These are phyloP conservation scores for Ogataea ganodermae DNA, from an alignment of 805 yeast genomes.

Conservation along the genomic window DNA sequence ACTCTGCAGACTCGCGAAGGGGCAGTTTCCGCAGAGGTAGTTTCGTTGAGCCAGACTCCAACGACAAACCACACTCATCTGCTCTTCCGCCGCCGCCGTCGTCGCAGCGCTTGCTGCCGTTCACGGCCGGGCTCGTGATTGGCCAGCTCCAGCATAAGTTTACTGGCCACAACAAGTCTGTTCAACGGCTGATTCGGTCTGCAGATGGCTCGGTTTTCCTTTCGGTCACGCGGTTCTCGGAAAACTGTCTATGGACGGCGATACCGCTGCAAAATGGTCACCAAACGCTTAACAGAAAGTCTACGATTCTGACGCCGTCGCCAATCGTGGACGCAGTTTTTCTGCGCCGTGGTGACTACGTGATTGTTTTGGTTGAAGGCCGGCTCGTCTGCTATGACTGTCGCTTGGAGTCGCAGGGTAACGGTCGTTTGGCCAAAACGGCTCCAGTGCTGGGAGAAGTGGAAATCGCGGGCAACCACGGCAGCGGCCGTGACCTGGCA, in stretches of 20 bases:
- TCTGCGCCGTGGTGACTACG: constrained; percentile 47
- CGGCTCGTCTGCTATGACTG: constrained; percentile 66
- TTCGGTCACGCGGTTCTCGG: constrained; percentile 62
- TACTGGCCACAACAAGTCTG: constrained; percentile 87
- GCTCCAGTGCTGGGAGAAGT: constrained; percentile 23
- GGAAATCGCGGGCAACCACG: neutral
- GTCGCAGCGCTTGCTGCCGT: too few relatives aligned
- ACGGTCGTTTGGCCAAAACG: constrained; percentile 25
- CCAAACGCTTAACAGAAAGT: constrained; percentile 37
- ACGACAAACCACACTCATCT: neutral
- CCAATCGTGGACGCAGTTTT: constrained; percentile 52
- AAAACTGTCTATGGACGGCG: constrained; percentile 63
- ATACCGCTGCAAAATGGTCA: constrained; percentile 29
- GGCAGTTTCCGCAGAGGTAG: neutral
- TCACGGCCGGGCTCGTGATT: constrained; percentile 13
- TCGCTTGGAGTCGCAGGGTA: constrained; percentile 25
- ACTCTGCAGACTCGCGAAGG: constrained; percentile 1
- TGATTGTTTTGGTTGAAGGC: constrained; percentile 46
- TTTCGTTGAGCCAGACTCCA: too few relatives aligned
- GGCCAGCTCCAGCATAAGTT: constrained; percentile 53
- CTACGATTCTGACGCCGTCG: constrained; percentile 43
- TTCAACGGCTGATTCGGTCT: constrained; percentile 65
- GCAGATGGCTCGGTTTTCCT: constrained; percentile 62
- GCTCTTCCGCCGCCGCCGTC: too few relatives aligned
- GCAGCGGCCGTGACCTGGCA: constrained; percentile 17